These are phyloP conservation scores for Elsinoe fawcettii DNA, from an alignment of 2,329 filamentous ascomycete genomes.

Conservation along the genomic window DNA sequence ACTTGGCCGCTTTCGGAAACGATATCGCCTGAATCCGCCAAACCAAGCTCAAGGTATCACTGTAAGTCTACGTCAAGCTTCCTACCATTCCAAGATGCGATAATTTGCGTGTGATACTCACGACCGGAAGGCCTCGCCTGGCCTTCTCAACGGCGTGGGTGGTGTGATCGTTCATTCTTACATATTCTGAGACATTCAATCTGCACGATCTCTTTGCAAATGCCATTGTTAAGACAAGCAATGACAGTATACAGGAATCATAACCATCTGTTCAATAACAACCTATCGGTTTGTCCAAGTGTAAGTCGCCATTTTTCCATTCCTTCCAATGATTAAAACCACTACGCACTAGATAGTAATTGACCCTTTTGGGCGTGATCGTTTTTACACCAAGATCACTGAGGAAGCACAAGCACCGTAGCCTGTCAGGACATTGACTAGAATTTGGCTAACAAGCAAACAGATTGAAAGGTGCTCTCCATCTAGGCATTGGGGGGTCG, in stretches of 20 bases:
- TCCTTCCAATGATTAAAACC: slow-evolving; percentile 57
- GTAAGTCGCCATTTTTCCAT: not conserved
- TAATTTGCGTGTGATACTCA: slow-evolving; percentile 98
- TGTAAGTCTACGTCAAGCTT: slow-evolving; percentile 10
- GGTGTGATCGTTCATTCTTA: slow-evolving; percentile 86
- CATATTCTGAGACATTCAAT: slow-evolving; percentile 74
- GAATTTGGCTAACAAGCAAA: not conserved
- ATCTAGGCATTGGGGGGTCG: too few relatives aligned
- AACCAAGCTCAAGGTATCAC: not conserved
- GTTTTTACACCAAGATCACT: slow-evolving; percentile 36
- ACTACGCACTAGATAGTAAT: slow-evolving; percentile 49
- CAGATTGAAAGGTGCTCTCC: not conserved
- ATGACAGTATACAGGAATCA: not conserved
- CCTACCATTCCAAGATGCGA: slow-evolving; percentile 61
- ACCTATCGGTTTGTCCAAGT: not conserved
- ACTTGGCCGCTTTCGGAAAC: too few relatives aligned
- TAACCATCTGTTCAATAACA: not conserved
- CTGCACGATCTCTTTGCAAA: not conserved
- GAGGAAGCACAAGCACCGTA: slow-evolving; percentile 21
- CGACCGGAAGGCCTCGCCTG: slow-evolving; percentile 84
- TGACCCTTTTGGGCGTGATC: slow-evolving; percentile 31
- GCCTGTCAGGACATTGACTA: not conserved
- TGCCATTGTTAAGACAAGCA: not conserved
- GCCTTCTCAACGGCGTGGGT: slow-evolving; percentile 69
- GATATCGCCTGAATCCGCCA: not conserved